These are phyloP conservation scores for Amphirosellinia nigrospora DNA, from an alignment of 495 filamentous ascomycete species.

Conservation along the genomic window DNA sequence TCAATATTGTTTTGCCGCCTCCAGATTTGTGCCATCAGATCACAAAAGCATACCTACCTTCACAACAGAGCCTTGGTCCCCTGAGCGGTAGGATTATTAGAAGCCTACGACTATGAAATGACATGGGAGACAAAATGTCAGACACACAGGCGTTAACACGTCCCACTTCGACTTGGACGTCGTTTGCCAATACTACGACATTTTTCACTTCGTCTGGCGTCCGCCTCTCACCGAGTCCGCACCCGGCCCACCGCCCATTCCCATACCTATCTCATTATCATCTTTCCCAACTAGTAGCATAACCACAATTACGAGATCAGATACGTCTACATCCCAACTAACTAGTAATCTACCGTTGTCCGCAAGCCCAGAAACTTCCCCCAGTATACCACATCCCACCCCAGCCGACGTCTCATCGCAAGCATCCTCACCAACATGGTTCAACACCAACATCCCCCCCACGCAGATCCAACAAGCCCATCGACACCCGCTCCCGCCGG, in stretches of 20 bases:
- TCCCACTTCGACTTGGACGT: neutral
- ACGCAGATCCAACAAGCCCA: constrained; percentile 5
- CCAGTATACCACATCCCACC: neutral
- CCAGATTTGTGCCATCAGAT: neutral
- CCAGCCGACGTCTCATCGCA: neutral
- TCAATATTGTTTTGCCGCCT: neutral
- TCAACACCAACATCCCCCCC: neutral
- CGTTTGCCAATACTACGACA: constrained; percentile 6
- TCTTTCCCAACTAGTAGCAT: neutral
- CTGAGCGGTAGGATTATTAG: neutral
- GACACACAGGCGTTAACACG: neutral
- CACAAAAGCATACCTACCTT: neutral
- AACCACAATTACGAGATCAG: neutral
- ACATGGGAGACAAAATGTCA: neutral
- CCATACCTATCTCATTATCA: constrained; percentile 2
- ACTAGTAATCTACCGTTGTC: neutral
- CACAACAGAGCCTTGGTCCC: neutral
- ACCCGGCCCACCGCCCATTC: neutral
- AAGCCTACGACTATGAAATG: neutral
- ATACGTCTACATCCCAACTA: neutral
- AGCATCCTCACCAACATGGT: neutral
- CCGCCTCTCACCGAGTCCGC: neutral
- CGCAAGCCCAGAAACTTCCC: neutral
- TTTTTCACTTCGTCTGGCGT: neutral
- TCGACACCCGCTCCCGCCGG: neutral